Evolutionary conservation across 768 basidiomycete species (phyloP).

Genomic region (Cubamyces sp.): DNA sequence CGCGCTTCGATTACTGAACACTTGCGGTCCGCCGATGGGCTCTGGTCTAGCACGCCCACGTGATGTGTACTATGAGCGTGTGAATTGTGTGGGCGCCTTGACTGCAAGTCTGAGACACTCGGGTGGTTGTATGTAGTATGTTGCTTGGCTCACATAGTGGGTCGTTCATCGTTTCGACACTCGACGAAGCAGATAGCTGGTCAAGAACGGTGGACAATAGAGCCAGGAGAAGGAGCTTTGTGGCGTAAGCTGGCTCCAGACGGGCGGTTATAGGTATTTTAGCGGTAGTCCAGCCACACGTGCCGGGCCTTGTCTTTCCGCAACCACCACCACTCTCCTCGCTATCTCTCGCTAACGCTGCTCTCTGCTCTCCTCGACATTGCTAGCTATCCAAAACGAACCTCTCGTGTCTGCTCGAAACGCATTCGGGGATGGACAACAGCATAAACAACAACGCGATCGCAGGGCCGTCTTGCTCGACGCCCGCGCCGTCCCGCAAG

Average conservation of each 20-base stretch:
- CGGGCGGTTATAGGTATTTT: constrained; percentile 9
- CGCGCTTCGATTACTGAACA: background rate
- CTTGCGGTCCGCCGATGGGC: background rate
- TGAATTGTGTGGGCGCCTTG: background rate
- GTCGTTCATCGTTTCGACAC: too few relatives aligned
- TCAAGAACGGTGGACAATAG: background rate
- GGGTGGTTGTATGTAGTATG: background rate
- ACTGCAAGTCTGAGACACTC: background rate
- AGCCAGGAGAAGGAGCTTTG: constrained; percentile 4
- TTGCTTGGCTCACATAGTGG: background rate
- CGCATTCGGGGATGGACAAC: background rate
- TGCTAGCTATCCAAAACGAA: background rate
- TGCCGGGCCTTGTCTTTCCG: constrained; percentile 8
- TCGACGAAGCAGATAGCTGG: too few relatives aligned
- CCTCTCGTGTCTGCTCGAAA: background rate
- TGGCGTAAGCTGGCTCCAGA: background rate
- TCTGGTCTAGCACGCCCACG: background rate
- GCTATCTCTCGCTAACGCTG: background rate
- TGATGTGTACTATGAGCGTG: background rate
- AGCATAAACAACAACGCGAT: constrained; percentile 1
- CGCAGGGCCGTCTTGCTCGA: constrained; percentile 14
- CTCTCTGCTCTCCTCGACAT: background rate
- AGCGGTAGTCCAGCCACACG: constrained; percentile 11
- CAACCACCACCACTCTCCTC: constrained; percentile 18
- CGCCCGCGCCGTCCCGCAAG: constrained; percentile 25